Evolutionary conservation across 2,329 filamentous ascomycete species (phyloP).

Genomic region (Clonostachys sp.): DNA sequence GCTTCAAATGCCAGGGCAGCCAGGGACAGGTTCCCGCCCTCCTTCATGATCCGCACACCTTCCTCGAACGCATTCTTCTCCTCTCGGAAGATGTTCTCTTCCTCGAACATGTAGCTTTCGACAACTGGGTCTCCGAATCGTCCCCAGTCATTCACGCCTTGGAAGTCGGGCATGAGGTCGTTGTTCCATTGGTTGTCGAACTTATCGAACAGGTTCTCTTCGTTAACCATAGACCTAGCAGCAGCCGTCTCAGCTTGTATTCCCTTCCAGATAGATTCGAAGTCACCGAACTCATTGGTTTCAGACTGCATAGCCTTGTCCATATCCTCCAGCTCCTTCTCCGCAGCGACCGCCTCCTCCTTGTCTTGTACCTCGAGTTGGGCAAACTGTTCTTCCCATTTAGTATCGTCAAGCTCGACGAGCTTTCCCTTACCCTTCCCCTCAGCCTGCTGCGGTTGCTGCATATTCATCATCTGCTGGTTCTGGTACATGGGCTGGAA

Average conservation of each 20-base stretch:
- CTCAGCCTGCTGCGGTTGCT: constrained; percentile 42
- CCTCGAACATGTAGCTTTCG: constrained; percentile 91
- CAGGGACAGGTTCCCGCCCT: constrained; percentile 89
- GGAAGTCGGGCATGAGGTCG: constrained; percentile 50
- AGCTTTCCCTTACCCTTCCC: constrained; percentile 85
- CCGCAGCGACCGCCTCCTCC: constrained; percentile 68
- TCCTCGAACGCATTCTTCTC: constrained; percentile 85
- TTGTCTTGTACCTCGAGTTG: constrained; percentile 71
- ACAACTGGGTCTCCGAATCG: constrained; percentile 70
- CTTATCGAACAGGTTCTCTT: constrained; percentile 57
- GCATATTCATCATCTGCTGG: constrained; percentile 31
- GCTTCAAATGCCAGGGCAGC: constrained; percentile 95
- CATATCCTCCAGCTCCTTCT: constrained; percentile 83
- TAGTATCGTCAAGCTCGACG: constrained; percentile 86
- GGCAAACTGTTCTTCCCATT: constrained; percentile 96
- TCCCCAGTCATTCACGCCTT: constrained; percentile 59
- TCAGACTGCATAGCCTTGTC: constrained; percentile 66
- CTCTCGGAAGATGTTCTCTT: constrained; percentile 84
- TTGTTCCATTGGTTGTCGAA: constrained; percentile 71
- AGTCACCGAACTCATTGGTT: constrained; percentile 75
- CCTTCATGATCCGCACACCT: constrained; percentile 86
- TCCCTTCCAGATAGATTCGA: constrained; percentile 84
- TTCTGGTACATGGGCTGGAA: constrained; percentile 43
- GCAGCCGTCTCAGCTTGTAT: constrained; percentile 73
- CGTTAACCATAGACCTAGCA: constrained; percentile 67